A percentile compares a stretch with the other conserved stretches of the same genome.
Evolutionary conservation across 345 rosid species (phyloP).

Genomic region (Lumnitzera littorea): DNA sequence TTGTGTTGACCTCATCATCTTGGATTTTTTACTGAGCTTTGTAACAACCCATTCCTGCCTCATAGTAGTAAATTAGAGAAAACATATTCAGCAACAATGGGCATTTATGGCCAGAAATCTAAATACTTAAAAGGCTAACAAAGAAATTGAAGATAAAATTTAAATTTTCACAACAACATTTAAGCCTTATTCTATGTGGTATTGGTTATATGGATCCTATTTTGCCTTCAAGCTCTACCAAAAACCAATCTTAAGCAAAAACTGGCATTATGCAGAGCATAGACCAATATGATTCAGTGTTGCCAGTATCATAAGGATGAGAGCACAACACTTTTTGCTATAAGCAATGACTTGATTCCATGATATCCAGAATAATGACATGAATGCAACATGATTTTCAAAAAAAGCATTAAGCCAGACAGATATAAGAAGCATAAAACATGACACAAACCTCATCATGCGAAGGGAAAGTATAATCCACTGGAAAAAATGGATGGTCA

Average conservation of each 20-base stretch:
- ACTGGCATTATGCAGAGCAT: background rate
- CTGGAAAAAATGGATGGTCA: constrained; percentile 39
- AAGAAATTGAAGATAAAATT: too few relatives aligned
- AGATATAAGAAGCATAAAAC: constrained; percentile 3
- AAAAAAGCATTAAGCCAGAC: background rate
- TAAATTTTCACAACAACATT: too few relatives aligned
- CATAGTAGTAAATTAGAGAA: constrained; percentile 1
- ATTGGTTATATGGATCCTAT: too few relatives aligned
- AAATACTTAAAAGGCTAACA: background rate
- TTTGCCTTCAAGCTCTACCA: background rate
- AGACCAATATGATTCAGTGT: background rate
- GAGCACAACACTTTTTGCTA: background rate
- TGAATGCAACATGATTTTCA: background rate
- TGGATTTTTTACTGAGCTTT: constrained; percentile 32
- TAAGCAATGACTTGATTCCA: background rate
- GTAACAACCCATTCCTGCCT: constrained; percentile 74
- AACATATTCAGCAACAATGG: background rate
- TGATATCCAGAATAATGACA: background rate
- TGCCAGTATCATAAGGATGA: background rate
- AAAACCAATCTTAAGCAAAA: background rate
- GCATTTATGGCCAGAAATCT: background rate
- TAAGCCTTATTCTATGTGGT: too few relatives aligned
- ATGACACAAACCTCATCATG: constrained; percentile 47
- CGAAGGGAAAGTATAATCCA: constrained; percentile 52
- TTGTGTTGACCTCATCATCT: constrained; percentile 29